phyloP scores from a whole-genome alignment of 768 basidiomycete species.

The Panus rudis region DNA sequence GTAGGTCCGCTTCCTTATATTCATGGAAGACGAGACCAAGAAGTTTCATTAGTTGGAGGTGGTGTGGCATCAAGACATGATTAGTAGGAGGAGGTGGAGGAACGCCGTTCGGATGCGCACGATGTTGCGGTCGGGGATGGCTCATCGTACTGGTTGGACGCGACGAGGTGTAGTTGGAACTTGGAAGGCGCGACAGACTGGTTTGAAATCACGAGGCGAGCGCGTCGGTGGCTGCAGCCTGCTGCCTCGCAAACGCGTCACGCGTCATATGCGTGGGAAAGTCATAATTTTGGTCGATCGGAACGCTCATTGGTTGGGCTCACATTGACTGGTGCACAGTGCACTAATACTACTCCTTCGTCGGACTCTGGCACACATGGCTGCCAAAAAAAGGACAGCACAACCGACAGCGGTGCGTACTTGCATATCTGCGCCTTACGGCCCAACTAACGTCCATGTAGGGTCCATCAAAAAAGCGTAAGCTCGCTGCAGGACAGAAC shows the following conservation, averaged over 20 bases:
- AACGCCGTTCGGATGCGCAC: conserved; percentile 18
- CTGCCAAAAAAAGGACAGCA: conserved; percentile 25
- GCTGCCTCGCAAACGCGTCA: conserved; percentile 8
- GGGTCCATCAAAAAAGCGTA: conserved; percentile 55
- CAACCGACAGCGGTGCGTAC: conserved; percentile 24
- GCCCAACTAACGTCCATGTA: too few species aligned
- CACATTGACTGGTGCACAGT: too few species aligned
- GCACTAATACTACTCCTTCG: neutral
- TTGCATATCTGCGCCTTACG: too few species aligned
- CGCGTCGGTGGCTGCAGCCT: too few species aligned
- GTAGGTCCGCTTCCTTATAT: conserved; percentile 43
- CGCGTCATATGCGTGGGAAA: conserved; percentile 6
- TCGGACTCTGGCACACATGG: conserved; percentile 15
- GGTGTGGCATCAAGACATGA: conserved; percentile 71
- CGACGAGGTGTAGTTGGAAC: neutral
- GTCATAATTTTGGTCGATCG: conserved; percentile 12
- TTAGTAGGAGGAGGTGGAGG: conserved; percentile 49
- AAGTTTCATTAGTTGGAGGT: conserved; percentile 60
- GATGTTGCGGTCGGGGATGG: conserved; percentile 1
- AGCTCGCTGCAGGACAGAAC: conserved; percentile 31
- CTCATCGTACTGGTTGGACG: too few species aligned
- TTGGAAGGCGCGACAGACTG: too few species aligned
- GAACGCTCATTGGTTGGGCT: conserved; percentile 1
- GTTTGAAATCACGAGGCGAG: too few species aligned
- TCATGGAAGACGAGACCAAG: conserved; percentile 60